These are phyloP conservation scores for Trichoderma asperelloides DNA, from an alignment of 495 filamentous ascomycete species.

Conservation along the genomic window DNA sequence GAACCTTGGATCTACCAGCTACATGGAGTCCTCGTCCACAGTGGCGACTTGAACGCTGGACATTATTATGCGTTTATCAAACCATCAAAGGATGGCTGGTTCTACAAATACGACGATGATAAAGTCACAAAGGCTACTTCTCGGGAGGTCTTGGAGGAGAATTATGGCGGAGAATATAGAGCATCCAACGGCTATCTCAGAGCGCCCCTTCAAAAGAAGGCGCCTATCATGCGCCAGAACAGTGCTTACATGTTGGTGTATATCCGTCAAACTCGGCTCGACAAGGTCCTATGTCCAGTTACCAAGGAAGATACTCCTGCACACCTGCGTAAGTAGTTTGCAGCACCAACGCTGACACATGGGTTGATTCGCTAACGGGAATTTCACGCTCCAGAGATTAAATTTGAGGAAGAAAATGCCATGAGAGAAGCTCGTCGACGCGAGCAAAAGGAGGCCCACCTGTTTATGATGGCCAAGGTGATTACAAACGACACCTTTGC, in stretches of 20 bases:
- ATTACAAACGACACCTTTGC: constrained; percentile 72
- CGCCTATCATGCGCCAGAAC: constrained; percentile 45
- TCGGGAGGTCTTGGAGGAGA: constrained; percentile 89
- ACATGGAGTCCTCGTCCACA: constrained; percentile 93
- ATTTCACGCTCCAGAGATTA: constrained; percentile 39
- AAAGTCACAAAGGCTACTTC: constrained; percentile 86
- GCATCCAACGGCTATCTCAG: constrained; percentile 38
- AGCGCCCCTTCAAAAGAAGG: constrained; percentile 30
- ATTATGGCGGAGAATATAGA: constrained; percentile 84
- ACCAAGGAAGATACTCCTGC: constrained; percentile 65
- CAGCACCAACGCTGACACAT: not conserved
- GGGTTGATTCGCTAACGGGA: constrained; percentile 23
- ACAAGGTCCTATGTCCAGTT: constrained; percentile 70
- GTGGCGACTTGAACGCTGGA: constrained; percentile 92
- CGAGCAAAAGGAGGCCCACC: constrained; percentile 86
- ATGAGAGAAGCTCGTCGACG: constrained; percentile 62
- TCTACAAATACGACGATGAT: constrained; percentile 97
- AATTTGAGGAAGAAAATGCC: constrained; percentile 73
- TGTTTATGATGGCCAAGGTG: constrained; percentile 77
- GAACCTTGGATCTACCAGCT: constrained; percentile 87
- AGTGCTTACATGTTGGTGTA: constrained; percentile 98
- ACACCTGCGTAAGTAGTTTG: constrained; percentile 59
- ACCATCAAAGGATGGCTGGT: constrained; percentile 81
- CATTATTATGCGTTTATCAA: constrained; percentile 99
- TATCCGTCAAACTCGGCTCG: constrained; percentile 73